Conservation (phyloP, 2,329 filamentous ascomycete genomes). For the Penicillium occitanis region DNA sequence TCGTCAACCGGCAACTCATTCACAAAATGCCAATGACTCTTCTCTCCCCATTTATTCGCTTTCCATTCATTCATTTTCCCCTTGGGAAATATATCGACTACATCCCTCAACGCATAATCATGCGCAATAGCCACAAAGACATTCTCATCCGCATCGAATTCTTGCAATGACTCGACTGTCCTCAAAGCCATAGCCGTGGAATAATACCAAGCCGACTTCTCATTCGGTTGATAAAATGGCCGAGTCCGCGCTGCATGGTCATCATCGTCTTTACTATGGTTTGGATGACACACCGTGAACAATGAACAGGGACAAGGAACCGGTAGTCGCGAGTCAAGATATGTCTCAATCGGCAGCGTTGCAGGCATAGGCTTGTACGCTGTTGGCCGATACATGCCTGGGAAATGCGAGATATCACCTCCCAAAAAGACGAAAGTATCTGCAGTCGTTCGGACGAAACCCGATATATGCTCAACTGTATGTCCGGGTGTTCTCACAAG, state of each 20-base stretch:
- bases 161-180: constrained; percentile 31
- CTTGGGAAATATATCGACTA: constrained; percentile 29
- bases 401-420: constrained; percentile 47
- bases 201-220: constrained; percentile 24
- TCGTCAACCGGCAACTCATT: constrained; percentile 25
- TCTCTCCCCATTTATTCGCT: constrained; percentile 28
- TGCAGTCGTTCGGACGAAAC: constrained; percentile 29
- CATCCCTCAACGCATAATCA: constrained; percentile 28
- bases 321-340: constrained; percentile 23
- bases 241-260: constrained; percentile 24
- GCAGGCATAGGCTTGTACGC: constrained; percentile 30
- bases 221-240: constrained; percentile 25
- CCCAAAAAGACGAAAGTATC: constrained; percentile 46
- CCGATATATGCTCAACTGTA: constrained; percentile 30
- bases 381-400: constrained; percentile 34
- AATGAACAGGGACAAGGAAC: constrained; percentile 28
- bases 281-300: constrained; percentile 29
- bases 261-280: neutral
- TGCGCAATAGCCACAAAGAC: constrained; percentile 36
- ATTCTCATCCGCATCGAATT: constrained; percentile 29
- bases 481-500: constrained; percentile 26
- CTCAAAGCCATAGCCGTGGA: constrained; percentile 26
- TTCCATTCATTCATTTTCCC: constrained; percentile 33
- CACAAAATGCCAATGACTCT: constrained; percentile 29
- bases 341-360: constrained; percentile 26